phyloP scores from a whole-genome alignment of 2,329 filamentous ascomycete species.

The Epichloe sibirici region DNA sequence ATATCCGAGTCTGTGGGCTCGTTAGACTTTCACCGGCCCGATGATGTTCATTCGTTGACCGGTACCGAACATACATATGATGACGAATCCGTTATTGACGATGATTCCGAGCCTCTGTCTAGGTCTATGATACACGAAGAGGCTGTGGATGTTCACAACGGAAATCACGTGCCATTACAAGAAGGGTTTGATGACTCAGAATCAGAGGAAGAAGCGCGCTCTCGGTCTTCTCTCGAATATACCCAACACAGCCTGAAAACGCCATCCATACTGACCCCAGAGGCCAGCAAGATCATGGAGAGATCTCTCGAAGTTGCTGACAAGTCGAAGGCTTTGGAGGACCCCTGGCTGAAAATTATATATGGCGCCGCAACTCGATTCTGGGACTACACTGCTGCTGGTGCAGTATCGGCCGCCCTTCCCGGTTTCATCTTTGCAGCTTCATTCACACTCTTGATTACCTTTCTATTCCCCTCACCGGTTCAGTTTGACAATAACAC shows the following conservation, averaged over 20 bases:
- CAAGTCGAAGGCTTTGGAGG: not conserved
- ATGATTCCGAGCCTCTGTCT: slow-evolving; percentile 12
- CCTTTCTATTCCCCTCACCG: slow-evolving; percentile 17
- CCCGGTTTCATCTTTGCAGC: slow-evolving; percentile 15
- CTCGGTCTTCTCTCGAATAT: slow-evolving; percentile 33
- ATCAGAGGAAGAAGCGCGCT: slow-evolving; percentile 27
- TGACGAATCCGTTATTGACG: slow-evolving; percentile 27
- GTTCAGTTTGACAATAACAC: not conserved
- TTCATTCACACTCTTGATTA: slow-evolving; percentile 13
- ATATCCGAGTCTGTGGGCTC: slow-evolving; percentile 38
- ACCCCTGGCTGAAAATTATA: not conserved
- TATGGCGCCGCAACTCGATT: not conserved
- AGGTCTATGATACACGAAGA: slow-evolving; percentile 8
- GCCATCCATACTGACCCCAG: slow-evolving; percentile 28
- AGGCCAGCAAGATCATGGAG: slow-evolving; percentile 19
- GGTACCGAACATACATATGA: slow-evolving; percentile 37
- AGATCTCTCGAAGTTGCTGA: slow-evolving; percentile 4
- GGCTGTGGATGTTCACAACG: slow-evolving; percentile 4
- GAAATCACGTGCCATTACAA: not conserved
- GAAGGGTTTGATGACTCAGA: slow-evolving; percentile 10
- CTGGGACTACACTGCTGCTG: slow-evolving; percentile 1
- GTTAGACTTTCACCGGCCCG: slow-evolving; percentile 34
- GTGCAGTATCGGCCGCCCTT: slow-evolving; percentile 11
- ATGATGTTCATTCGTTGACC: slow-evolving; percentile 39
- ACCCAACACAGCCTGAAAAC: slow-evolving; percentile 35